Conservation (phyloP, 345 rosid genomes). For the Sisymbrium irio region DNA sequence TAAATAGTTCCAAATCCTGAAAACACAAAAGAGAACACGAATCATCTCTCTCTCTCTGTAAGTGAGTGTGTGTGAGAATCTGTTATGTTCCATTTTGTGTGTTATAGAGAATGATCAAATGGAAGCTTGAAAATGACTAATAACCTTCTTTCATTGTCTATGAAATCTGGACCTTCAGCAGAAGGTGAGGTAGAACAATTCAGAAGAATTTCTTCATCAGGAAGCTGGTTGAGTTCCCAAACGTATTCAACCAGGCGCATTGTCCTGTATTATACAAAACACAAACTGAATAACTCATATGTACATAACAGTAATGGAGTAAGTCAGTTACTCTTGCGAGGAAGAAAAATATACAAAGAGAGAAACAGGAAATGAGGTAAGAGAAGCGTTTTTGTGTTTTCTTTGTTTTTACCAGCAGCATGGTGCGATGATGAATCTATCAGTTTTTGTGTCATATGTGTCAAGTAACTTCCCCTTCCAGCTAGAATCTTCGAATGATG, state of each 20-base stretch:
- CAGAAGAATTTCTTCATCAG: slow-evolving; percentile 61
- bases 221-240: slow-evolving; percentile 37
- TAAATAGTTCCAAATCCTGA: slow-evolving; percentile 65
- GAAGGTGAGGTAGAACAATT: slow-evolving; percentile 74
- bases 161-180: slow-evolving; percentile 87
- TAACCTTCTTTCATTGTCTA: slow-evolving; percentile 60
- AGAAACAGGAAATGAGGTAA: background rate
- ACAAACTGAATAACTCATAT: background rate
- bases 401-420: slow-evolving; percentile 58
- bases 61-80: background rate
- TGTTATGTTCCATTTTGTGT: background rate
- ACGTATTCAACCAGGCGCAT: slow-evolving; percentile 24
- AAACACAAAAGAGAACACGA: background rate
- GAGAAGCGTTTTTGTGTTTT: background rate
- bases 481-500: slow-evolving; percentile 51
- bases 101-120: background rate
- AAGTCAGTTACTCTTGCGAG: background rate
- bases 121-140: background rate
- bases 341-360: background rate
- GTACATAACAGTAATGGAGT: background rate
- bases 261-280: slow-evolving; percentile 52
- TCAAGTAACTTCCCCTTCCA: slow-evolving; percentile 78
- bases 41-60: background rate
- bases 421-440: slow-evolving; percentile 67
- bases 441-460: slow-evolving; percentile 71